Evolutionary conservation across 2,329 filamentous ascomycete genomes (phyloP).

Genomic region (Xylaria sp.): DNA sequence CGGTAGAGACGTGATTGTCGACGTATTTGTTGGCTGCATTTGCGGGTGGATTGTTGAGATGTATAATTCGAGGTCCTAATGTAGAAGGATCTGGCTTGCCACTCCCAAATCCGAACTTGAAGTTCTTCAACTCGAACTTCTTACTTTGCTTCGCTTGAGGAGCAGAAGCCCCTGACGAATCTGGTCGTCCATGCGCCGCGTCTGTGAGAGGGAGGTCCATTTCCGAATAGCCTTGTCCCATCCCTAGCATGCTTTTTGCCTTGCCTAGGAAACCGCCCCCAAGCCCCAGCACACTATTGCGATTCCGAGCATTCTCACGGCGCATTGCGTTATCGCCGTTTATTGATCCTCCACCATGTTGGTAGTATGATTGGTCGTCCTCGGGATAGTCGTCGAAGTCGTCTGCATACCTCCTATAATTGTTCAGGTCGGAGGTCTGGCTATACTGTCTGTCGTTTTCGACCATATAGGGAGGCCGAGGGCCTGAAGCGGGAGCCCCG

Average conservation of each 20-base stretch:
- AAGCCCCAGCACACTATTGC: constrained; percentile 88
- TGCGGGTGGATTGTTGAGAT: constrained; percentile 94
- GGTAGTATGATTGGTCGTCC: constrained; percentile 85
- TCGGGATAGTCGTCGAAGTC: constrained; percentile 85
- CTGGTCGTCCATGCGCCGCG: constrained; percentile 59
- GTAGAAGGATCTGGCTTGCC: constrained; percentile 89
- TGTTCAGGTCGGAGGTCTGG: constrained; percentile 84
- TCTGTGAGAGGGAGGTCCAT: constrained; percentile 98
- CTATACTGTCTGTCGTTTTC: constrained; percentile 63
- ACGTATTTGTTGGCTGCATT: constrained; percentile 91
- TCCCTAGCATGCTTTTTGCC: constrained; percentile 90
- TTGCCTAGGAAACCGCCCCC: constrained; percentile 88
- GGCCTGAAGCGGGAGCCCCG: constrained; percentile 46
- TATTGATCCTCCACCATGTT: constrained; percentile 69
- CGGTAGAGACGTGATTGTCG: constrained; percentile 96
- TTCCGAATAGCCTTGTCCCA: constrained; percentile 88
- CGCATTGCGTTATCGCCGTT: constrained; percentile 55
- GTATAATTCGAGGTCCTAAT: constrained; percentile 89
- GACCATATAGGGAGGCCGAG: constrained; percentile 57
- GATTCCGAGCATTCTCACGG: constrained; percentile 72
- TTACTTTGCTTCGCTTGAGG: constrained; percentile 59
- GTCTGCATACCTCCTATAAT: constrained; percentile 91
- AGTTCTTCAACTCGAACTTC: constrained; percentile 76
- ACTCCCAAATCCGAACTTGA: constrained; percentile 92
- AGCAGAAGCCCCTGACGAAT: constrained; percentile 42